A percentile compares a stretch with the other conserved stretches of the same genome.
These are phyloP conservation scores for Comarum palustre DNA, from an alignment of 306 rosid genomes.

Conservation along the genomic window DNA sequence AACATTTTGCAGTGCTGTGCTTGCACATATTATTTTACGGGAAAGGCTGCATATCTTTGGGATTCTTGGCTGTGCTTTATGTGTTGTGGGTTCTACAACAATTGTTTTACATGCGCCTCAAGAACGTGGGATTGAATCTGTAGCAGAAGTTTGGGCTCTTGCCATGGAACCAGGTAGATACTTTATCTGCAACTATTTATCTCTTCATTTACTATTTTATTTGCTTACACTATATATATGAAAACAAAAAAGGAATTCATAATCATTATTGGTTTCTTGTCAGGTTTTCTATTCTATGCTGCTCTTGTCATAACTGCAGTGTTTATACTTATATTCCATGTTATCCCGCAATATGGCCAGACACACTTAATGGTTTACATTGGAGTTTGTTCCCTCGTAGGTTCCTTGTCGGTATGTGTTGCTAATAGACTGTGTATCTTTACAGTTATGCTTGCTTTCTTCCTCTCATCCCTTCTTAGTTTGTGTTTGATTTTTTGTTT, in stretches of 20 bases:
- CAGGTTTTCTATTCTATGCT: conserved; percentile 90
- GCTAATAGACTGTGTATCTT: conserved; percentile 17
- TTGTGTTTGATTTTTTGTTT: conserved; percentile 10
- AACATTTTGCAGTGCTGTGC: conserved; percentile 84
- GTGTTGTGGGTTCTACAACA: conserved; percentile 98
- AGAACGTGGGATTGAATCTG: conserved; percentile 87
- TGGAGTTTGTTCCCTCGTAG: conserved; percentile 98
- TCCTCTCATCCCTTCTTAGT: conserved; percentile 17
- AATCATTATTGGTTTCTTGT: conserved; percentile 20
- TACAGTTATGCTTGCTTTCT: conserved; percentile 15
- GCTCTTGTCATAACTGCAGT: conserved; percentile 67
- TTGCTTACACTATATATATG: background rate
- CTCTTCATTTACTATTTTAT: conserved; percentile 13
- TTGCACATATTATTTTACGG: conserved; percentile 86
- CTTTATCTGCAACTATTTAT: conserved; percentile 10
- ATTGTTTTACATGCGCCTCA: conserved; percentile 98
- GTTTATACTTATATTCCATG: conserved; percentile 71
- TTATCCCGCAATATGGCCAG: conserved; percentile 91
- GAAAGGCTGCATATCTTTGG: conserved; percentile 93
- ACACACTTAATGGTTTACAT: conserved; percentile 97
- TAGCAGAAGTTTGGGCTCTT: conserved; percentile 92
- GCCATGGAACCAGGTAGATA: conserved; percentile 96
- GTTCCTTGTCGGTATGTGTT: conserved; percentile 87
- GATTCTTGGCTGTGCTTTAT: conserved; percentile 84
- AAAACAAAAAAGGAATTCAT: background rate